Evolutionary conservation across 805 yeast species (phyloP), one percentile per base, ranked within the genome.

Genomic region (Schwanniomyces yamadae): DNA sequence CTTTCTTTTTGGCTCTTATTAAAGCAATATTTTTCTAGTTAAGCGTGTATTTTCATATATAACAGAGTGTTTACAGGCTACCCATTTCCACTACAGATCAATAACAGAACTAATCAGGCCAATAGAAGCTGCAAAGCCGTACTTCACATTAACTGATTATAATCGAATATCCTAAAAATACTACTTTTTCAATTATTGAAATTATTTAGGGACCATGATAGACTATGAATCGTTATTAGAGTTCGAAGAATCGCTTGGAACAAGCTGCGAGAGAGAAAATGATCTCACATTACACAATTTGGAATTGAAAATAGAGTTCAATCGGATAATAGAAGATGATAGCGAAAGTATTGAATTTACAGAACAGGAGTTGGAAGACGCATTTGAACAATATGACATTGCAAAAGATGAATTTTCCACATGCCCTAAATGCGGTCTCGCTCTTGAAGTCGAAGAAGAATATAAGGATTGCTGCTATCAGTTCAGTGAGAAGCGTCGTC

Each of bases 191-290:
- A 15, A 8, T 27, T 27, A 12, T 16, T n/a, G 15, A 16, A 18
- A 16, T 27, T 16, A 27, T 9, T 13, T 6, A 22, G n/a, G 11
- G 15, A 19, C 15, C 23, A 37, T 29, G 41, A 42, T 50, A 23
- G 55, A 59, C 37, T 54, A 48, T 42, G 57, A 49, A 41, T 46
- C 61, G 7, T 46, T 61, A 13, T 44, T 61, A 23, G 67, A 63
- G 38, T 63, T 63, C 34, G 69, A 63, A 42, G 65, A 61, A 29
- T 55, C 66, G 11, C 49, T 61, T 9, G 36, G 52, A 19, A 31
- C 45, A 17, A 33, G 51, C 3, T 40, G 48, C 13, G 44, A 42
- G 8, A 43, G 44, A 30, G 45, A 39, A 30, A 46, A 46, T 30
- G 28, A 45, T 6, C 42, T 55, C 7, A 47, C 59, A 12, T 49